Base-by-base conservation (phyloP, 305 asterid genomes). In the Salvia sclarea region DNA sequence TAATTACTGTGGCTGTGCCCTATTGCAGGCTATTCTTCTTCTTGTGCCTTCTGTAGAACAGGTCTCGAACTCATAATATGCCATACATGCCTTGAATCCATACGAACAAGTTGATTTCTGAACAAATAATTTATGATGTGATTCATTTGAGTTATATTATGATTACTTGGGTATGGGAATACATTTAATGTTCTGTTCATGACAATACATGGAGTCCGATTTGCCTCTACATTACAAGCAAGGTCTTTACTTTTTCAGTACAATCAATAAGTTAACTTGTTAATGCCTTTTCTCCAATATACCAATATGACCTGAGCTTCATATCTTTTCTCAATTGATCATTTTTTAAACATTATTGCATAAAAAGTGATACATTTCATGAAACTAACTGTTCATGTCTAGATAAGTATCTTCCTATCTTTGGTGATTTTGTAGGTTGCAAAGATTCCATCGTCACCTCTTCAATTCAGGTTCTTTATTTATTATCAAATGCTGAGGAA, bases 381-480 rank as follows among this genome's bases (percentile, higher is more conserved):
- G 47, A 8, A 61, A 60, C 49, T 60, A 68, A 43, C 40, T 8
- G 11, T 61, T 47, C 59, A 53, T 62, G 69, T 59, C 47, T 70
- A 48, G 60, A 61, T 48, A 45, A 43, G 20, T 17, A 33, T 43
- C 31, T 49, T 25, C 43, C 12, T 30, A 18, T 37, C 59, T 38
- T 28, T 76, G 64, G 41, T 57, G 10, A 74, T 74, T 73, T 72
- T 78, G 47, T 78, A 91, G 99, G 95, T 55, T 82, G 83, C 86
- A 83, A 80, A 79, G 98, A 91, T 72, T 81, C 93, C 44, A 72
- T 84, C 58, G 82, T 87, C 74, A 94, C 74, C 85, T 86, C 96
- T 76, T 86, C 96, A 70, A 75, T 94, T 79, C 90, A 64, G 90
- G 83, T 91, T 79, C 98, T 94, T 71, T 88, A 89, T 82, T 80